Evolutionary conservation across 371 early-diverging fungal genomes (phyloP).

Genomic region (Capillidium heterosporum): DNA sequence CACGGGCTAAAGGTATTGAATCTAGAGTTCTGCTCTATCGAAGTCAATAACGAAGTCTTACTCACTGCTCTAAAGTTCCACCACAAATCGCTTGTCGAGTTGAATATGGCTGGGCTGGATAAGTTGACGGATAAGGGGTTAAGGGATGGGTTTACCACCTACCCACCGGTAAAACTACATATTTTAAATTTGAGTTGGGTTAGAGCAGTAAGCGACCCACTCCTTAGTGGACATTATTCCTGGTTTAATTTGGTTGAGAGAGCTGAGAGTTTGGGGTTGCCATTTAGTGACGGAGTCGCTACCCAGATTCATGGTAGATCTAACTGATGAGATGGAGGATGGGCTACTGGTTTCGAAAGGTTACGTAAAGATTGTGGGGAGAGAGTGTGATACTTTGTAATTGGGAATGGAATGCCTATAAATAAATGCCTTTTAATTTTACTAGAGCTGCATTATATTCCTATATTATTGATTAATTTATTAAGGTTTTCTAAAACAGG

Average conservation of each 20-base stretch:
- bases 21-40: not conserved
- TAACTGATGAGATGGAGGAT: not conserved
- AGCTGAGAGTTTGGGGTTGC: slow-evolving; percentile 4
- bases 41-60: not conserved
- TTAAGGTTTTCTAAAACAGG: too few species aligned
- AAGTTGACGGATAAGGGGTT: not conserved
- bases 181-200: not conserved
- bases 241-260: not conserved
- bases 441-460: too few species aligned
- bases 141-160: not conserved
- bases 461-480: too few species aligned
- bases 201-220: not conserved
- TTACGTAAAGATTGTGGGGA: not conserved
- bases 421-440: too few species aligned
- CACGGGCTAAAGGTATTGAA: not conserved
- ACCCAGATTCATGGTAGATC: not conserved
- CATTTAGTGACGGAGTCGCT: not conserved
- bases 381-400: slow-evolving; percentile 8
- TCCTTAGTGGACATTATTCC: not conserved
- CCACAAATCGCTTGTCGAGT: not conserved
- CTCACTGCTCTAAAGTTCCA: not conserved
- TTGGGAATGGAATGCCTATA: too few species aligned
- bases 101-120: not conserved
- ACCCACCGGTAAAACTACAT: not conserved
- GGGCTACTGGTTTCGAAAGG: too few species aligned